Evolutionary conservation across 306 rosid genomes (phyloP), one percentile per base, ranked within the genome.

Genomic region (Carpinus fangiana): DNA sequence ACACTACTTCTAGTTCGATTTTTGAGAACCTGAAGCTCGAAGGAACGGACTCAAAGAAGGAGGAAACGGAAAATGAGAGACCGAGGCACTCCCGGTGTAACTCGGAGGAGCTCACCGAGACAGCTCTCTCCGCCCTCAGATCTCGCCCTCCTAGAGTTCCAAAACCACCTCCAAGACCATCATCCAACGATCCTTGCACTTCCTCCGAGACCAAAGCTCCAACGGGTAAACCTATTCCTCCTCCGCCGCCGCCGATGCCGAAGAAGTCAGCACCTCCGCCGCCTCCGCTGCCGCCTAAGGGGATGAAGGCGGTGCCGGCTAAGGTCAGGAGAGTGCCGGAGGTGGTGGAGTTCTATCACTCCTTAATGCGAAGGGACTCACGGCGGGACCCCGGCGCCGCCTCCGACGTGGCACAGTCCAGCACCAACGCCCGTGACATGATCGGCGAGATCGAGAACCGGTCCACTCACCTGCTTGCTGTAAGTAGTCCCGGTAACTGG

Each of bases 401-500:
- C 21, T 64, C 18, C 12, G 41, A 82, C 10, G 98, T 90, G 68
- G 83, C 72, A 0, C 89, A 90, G 82, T 74, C 90, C 11, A 84
- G 93, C 51, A 82, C 96, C 56, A 96, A 87, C 43, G 85, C 99
- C 23, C 98, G 99, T 5, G 97, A 93, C 86, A 96, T 96, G 99
- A 96, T 96, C 90, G 99, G 98, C 54, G 99, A 96, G 90, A 96
- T 96, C n/a, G 99, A 93, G 90, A 96, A 96, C 85, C 98, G 99
- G n/a, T 96, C 99, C 1, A 60, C 97, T 59, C 88, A 96, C 80
- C 75, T 96, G 78, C 87, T 90, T 73, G 97, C 97, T 52, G 99
- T 96, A 86, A 89, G 99, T 70, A 38, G 34, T 31, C 70, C 81
- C 78, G 20, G 66, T 81, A 0, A 10, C 76, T 80, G 73, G 68